These are phyloP conservation scores for Schizopora paradoxa DNA, from an alignment of 1,284 basidiomycete genomes.

Conservation along the genomic window DNA sequence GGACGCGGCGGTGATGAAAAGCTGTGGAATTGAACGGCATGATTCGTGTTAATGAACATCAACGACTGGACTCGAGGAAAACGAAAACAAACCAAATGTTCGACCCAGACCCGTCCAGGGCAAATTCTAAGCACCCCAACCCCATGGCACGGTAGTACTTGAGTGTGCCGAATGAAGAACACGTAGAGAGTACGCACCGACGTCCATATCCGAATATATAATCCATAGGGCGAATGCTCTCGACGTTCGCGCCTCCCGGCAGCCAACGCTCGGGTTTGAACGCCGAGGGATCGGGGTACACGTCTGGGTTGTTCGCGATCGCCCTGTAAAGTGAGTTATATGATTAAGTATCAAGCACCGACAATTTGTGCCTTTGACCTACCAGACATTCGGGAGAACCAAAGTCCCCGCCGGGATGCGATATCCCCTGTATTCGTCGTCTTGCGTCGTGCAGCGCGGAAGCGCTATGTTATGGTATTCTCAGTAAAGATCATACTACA, in stretches of 20 bases:
- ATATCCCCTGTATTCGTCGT: conserved; percentile 24
- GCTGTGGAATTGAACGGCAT: background rate
- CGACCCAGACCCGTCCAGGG: background rate
- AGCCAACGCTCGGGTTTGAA: background rate
- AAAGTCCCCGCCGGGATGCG: conserved; percentile 25
- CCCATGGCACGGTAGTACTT: conserved; percentile 1
- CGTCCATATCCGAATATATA: background rate
- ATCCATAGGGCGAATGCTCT: background rate
- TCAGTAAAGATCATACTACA: too few species aligned
- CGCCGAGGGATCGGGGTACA: background rate
- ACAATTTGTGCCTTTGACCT: too few species aligned
- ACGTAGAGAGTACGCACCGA: background rate
- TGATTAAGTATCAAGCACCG: too few species aligned
- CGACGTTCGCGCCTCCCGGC: background rate
- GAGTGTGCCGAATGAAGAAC: conserved; percentile 5
- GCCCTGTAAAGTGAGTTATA: background rate
- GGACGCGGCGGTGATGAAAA: background rate
- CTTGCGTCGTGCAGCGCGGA: conserved; percentile 16
- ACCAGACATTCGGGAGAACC: conserved; percentile 29
- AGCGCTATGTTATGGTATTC: too few species aligned
- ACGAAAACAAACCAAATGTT: background rate
- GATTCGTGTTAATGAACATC: too few species aligned
- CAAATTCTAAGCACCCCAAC: background rate
- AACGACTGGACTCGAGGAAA: too few species aligned
- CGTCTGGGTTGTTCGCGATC: background rate